Base-by-base conservation (phyloP, 2,329 filamentous ascomycete species). In the Pseudopithomyces chartarum region DNA sequence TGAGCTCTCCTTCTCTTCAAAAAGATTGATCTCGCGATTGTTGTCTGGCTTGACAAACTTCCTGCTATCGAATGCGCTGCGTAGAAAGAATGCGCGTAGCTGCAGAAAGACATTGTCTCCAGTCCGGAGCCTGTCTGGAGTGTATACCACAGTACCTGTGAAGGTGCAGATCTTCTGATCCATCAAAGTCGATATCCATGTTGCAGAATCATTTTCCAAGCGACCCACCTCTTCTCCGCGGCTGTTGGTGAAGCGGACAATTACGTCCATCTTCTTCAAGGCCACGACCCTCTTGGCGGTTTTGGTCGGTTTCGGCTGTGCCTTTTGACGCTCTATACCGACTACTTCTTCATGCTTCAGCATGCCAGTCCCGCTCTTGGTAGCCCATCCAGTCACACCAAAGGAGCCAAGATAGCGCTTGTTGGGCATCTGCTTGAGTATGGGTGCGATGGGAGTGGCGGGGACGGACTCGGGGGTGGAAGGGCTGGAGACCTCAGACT, bases 71-170 rank as follows among this genome's bases (percentile, higher is more conserved):
- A 99, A 98, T 0, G 92, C 90, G 17, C 85, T 85, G 56, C 81
- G 85, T 15, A 95, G 81, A 38, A 99, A 74, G 54, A 84, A 96
- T 69, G 90, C 95, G 52, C 85, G 84, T 43, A 99, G 77, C 73
- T 99, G 95, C 6, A 99, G 76, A 66, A 94, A 96, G n/a, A 99
- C 84, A 0, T 92, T 98, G 67, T 99, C 95, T 68, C 96, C 97
- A 8, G 93, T 95, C 48, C 91, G 84, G 46, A 98, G 77, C 45
- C 86, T 82, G 54, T 98, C 94, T 0, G 93, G 93, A 0, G 91
- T 91, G 74, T 90, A 98, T 1, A 99, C 92, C 68, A 92, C 97
- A 12, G 85, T 87, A 6, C 90, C 95, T 64, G 96, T 90, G 59
- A 99, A 96, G 20, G 80, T 85, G 79, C 93, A 97, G 3, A 97